Conservation (phyloP, 768 basidiomycete species). For the Amanita exitialis region DNA sequence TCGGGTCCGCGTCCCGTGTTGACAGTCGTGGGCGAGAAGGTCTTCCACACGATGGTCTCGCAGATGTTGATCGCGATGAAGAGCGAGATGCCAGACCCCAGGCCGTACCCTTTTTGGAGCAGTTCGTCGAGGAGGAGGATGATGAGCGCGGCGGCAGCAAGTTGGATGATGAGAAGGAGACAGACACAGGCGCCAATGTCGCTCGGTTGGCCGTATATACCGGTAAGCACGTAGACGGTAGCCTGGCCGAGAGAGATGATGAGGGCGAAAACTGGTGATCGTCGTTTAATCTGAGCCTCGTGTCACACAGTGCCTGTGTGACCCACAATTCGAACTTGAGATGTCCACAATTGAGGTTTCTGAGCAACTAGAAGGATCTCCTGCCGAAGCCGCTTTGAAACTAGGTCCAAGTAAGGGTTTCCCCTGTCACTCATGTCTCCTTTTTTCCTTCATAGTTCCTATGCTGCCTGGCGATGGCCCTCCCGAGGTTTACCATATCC, state of each 20-base stretch:
- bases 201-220: constrained; percentile 89
- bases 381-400: constrained; percentile 1
- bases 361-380: constrained; percentile 1
- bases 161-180: constrained; percentile 92
- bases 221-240: constrained; percentile 94
- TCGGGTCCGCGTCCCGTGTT: constrained; percentile 98
- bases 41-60: constrained; percentile 99
- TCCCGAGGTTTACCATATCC: constrained; percentile 2
- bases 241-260: constrained; percentile 95
- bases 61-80: constrained; percentile 99
- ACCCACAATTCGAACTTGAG: background rate
- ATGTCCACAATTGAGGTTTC: background rate
- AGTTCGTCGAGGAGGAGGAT: constrained; percentile 98
- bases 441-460: background rate
- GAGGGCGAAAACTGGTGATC: constrained; percentile 83
- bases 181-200: constrained; percentile 96
- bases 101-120: constrained; percentile 97
- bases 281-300: too few relatives aligned
- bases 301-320: too few relatives aligned
- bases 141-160: constrained; percentile 87
- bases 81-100: constrained; percentile 95
- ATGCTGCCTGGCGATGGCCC: constrained; percentile 1
- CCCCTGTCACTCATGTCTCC: constrained; percentile 1
- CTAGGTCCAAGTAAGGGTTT: constrained; percentile 1
- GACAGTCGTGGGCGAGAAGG: constrained; percentile 95